Percentiles rank a stretch among this genome's conserved stretches.
Evolutionary conservation across 2,329 filamentous ascomycete genomes (phyloP).

Genomic region (Iodosphaeria phyllophila): DNA sequence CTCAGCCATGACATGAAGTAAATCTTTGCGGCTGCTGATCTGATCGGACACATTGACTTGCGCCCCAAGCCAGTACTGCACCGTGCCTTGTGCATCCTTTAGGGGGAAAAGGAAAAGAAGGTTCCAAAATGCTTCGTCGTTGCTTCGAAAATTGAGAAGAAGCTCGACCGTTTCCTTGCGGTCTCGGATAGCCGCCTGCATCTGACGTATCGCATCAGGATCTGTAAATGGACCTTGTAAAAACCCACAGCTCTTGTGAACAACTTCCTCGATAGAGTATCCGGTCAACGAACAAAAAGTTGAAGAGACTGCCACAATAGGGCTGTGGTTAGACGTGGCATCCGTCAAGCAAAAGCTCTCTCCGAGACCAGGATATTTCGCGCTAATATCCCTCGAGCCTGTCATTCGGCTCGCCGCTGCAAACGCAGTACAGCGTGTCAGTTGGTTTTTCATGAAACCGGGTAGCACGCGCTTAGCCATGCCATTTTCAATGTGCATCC

Average conservation of each 20-base stretch:
- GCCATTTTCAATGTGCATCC: conserved; percentile 23
- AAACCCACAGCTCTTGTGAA: conserved; percentile 29
- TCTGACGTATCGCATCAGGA: conserved; percentile 17
- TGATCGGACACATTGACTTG: conserved; percentile 38
- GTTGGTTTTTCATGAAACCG: conserved; percentile 31
- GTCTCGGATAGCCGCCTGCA: conserved; percentile 10
- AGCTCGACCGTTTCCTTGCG: conserved; percentile 23
- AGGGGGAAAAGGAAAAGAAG: conserved; percentile 34
- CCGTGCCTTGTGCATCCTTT: conserved; percentile 23
- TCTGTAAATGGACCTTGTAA: conserved; percentile 29
- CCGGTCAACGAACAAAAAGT: conserved; percentile 32
- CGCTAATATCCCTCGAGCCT: conserved; percentile 11
- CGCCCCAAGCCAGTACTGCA: conserved; percentile 33
- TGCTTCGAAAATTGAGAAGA: conserved; percentile 29
- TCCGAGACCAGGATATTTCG: conserved; percentile 33
- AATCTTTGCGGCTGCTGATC: conserved; percentile 28
- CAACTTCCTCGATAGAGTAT: conserved; percentile 24
- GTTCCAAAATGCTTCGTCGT: conserved; percentile 36
- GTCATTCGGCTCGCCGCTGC: conserved; percentile 12
- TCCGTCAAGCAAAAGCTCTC: conserved; percentile 40
- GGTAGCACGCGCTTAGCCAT: conserved; percentile 28
- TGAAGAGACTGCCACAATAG: conserved; percentile 28
- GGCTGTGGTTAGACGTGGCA: conserved; percentile 27
- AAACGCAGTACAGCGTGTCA: conserved; percentile 23
- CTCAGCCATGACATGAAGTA: conserved; percentile 28